Conservation (phyloP, 352 stramenopile species). For the Pythium plurisporium region DNA sequence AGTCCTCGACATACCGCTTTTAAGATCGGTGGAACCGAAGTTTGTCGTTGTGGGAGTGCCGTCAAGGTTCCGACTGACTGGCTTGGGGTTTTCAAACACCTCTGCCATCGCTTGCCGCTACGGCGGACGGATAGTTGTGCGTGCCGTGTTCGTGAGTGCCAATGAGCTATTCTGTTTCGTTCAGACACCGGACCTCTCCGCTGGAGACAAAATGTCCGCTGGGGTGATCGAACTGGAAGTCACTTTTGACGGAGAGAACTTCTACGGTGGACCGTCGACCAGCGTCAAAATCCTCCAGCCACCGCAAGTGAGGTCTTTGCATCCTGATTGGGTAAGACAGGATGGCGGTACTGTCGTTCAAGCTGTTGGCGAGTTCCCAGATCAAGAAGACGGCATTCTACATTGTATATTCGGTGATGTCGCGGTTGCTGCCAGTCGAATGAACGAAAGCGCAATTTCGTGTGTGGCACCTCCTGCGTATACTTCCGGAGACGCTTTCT, state of each 20-base stretch:
- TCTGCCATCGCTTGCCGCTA: conserved; percentile 5
- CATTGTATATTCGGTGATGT: background rate
- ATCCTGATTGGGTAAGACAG: background rate
- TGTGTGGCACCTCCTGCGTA: background rate
- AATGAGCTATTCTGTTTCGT: conserved; percentile 1
- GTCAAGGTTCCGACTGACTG: background rate
- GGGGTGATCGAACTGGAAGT: background rate
- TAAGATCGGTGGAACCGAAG: conserved; percentile 1
- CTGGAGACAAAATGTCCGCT: background rate
- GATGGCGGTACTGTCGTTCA: background rate
- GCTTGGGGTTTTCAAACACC: background rate
- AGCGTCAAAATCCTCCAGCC: background rate
- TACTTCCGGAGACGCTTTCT: background rate
- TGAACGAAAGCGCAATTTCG: background rate
- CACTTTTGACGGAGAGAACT: conserved; percentile 7
- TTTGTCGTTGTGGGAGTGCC: background rate
- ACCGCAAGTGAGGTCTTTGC: background rate
- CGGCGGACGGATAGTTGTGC: background rate
- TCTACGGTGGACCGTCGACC: background rate
- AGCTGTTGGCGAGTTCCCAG: background rate
- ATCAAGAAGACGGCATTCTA: background rate
- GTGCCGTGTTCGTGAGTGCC: background rate
- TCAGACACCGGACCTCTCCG: background rate
- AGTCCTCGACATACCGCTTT: background rate
- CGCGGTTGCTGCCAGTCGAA: background rate